Evolutionary conservation across 75 land plant genomes (phyloP).

Genomic region (Pinus taeda): DNA sequence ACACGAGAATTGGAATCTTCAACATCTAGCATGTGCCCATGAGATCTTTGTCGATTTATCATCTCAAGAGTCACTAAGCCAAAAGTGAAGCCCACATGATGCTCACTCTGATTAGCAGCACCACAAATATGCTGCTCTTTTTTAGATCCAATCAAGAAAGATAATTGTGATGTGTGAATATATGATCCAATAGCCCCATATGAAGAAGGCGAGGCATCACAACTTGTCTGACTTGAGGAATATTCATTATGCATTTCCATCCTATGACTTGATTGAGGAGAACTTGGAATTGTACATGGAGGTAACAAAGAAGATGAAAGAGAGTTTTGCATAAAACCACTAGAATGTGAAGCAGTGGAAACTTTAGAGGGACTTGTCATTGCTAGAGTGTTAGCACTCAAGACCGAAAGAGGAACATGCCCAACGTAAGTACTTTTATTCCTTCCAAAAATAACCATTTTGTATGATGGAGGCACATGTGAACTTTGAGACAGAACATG

Average conservation of each 20-base stretch:
- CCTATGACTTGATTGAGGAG: constrained; percentile 19
- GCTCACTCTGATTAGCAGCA: not conserved
- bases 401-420: no score
- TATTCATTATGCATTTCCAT: not conserved
- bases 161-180: constrained; percentile 18
- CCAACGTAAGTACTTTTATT: no score
- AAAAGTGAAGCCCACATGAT: constrained; percentile 49
- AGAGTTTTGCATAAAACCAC: no score
- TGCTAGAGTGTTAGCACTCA: no score
- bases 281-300: constrained; percentile 1
- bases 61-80: constrained; percentile 61
- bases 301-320: not conserved
- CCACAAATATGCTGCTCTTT: constrained; percentile 1
- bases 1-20: not conserved
- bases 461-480: no score
- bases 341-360: no score
- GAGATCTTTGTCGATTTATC: not conserved
- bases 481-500: no score
- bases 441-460: no score
- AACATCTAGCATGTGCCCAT: not conserved
- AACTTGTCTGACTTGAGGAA: not conserved
- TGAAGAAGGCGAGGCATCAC: constrained; percentile 8
- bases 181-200: constrained; percentile 18
- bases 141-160: constrained; percentile 16
- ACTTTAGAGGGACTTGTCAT: no score